phyloP scores from a whole-genome alignment of 129 eudicot genomes.

The Heracleum sosnowskyi region DNA sequence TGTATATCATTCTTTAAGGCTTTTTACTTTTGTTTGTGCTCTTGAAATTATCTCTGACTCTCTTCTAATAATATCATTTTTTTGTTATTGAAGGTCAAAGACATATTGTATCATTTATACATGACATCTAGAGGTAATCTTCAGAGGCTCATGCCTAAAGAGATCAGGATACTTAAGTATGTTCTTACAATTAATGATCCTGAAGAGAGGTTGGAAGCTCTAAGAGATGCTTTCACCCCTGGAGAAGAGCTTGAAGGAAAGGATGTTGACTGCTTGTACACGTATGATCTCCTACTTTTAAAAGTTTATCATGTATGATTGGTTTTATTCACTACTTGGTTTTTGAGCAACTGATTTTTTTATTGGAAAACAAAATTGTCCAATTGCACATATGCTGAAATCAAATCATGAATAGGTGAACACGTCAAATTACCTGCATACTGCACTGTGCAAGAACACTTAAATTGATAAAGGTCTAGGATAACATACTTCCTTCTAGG shows the following conservation, averaged over 20 bases:
- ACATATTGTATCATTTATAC: conserved; percentile 65
- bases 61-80: background rate
- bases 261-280: conserved; percentile 59
- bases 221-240: conserved; percentile 83
- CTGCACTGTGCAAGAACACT: background rate
- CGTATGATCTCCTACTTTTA: conserved; percentile 40
- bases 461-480: background rate
- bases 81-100: conserved; percentile 49
- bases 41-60: background rate
- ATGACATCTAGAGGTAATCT: conserved; percentile 53
- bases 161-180: conserved; percentile 64
- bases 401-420: background rate
- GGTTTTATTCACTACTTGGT: background rate
- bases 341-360: background rate
- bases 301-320: background rate
- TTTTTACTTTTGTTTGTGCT: background rate
- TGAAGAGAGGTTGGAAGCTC: conserved; percentile 43
- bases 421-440: background rate
- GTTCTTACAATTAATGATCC: conserved; percentile 79
- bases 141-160: conserved; percentile 79
- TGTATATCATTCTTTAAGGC: background rate
- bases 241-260: conserved; percentile 64
- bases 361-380: background rate
- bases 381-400: background rate
- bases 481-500: background rate